Base-by-base conservation (phyloP, 768 basidiomycete species). In the Agrocybe pediades region DNA sequence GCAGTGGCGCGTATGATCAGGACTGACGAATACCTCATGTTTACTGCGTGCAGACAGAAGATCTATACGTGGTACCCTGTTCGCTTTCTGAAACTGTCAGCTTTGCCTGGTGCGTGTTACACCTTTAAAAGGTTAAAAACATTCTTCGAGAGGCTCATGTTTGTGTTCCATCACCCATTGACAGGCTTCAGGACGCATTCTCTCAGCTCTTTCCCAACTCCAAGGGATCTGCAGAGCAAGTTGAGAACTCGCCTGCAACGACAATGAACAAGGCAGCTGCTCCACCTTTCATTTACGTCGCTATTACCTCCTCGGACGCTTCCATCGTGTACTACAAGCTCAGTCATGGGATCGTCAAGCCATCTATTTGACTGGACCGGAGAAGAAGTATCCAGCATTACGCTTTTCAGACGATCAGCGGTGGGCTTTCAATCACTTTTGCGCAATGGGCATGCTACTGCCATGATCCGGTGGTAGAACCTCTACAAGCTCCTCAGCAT, bases 311-410 rank as follows among this genome's bases (percentile, higher is more conserved):
- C 0, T 83, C 88, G 46, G 90, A 92, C 61, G 85, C 90, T 9
- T 91, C 90, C 8, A 86, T 88, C 42, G 90, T 92, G 47, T 92
- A 92, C 68, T 92, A 92, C 70, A 90, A 88, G 62, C 76, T 92
- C 54, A 87, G 85, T 63, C 76, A 79, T 46, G 90, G 89, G 51
- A 87, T 92, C 26, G 83, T 85, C 55, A 92, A 92, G 61, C 90
- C 88, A 21, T 74, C 80, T 9, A 71, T 88, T 41, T 88, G 60
- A 61, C n/a, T 13, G 33, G n/a, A 36, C 11, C 33, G 33, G 33
- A 4, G 11, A 13, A n/a, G n/a, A n/a, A n/a, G n/a, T n/a, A n/a
- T n/a, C n/a, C n/a, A n/a, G n/a, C n/a, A n/a, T n/a, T n/a, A n/a
- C n/a, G n/a, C n/a, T 5, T 13, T 36, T 6, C 4, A 24, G 33